A percentile compares a stretch with the other conserved stretches of the same genome.
Conservation (phyloP, 345 rosid genomes). For the Salix brachista region DNA sequence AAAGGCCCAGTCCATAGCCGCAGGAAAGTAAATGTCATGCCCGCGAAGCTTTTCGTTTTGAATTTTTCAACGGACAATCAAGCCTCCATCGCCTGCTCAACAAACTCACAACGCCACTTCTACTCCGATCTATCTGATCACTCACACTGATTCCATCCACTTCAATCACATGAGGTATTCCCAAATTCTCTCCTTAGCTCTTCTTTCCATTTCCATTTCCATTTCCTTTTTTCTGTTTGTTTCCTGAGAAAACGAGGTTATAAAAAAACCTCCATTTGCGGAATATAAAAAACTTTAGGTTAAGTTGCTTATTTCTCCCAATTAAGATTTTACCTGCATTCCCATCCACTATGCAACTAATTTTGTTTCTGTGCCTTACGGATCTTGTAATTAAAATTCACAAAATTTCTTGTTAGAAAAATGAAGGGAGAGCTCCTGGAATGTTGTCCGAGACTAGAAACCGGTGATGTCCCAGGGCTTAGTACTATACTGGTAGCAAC, state of each 20-base stretch:
- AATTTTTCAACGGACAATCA: no score
- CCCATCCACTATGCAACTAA: not conserved
- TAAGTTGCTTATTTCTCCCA: not conserved
- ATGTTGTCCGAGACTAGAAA: constrained; percentile 24
- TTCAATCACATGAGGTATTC: not conserved
- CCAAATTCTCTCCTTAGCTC: not conserved
- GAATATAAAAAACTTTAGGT: not conserved
- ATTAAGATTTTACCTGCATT: not conserved
- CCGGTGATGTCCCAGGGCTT: constrained; percentile 52
- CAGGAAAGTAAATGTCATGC: not conserved
- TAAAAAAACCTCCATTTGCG: not conserved
- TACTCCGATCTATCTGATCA: not conserved
- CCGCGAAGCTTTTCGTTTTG: constrained; percentile 11
- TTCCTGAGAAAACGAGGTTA: not conserved
- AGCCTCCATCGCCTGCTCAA: not conserved
- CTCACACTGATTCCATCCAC: not conserved
- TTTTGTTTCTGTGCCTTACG: not conserved
- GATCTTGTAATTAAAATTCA: not conserved
- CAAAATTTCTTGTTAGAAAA: not conserved
- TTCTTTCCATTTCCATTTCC: not conserved
- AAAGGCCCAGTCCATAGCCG: not conserved
- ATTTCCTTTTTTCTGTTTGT: not conserved
- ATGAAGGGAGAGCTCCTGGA: constrained; percentile 8
- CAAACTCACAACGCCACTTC: no score
- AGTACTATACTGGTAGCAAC: constrained; percentile 79